Percentiles rank a stretch among this genome's conserved stretches.
These are phyloP conservation scores for Cladosporium oxysporum DNA, from an alignment of 2,329 filamentous ascomycete species.

Conservation along the genomic window DNA sequence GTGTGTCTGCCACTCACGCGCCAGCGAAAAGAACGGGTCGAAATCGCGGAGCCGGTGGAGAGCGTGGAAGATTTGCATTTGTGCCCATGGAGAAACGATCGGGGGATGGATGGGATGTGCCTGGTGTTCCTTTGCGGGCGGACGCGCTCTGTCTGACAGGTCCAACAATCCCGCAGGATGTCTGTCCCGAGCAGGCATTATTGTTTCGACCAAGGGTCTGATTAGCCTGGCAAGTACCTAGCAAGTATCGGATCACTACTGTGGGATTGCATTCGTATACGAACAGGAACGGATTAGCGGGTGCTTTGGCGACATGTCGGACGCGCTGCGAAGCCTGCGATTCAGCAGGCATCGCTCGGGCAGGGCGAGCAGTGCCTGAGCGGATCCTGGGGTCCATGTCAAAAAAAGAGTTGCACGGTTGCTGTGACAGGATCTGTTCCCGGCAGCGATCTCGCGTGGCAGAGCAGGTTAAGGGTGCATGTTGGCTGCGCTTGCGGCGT, in stretches of 20 bases:
- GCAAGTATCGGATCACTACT: neutral
- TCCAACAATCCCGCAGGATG: neutral
- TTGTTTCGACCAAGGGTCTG: neutral
- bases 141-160: constrained; percentile 1
- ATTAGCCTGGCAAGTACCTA: neutral
- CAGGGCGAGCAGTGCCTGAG: constrained; percentile 9
- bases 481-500: constrained; percentile 20
- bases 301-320: constrained; percentile 12
- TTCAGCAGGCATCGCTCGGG: neutral
- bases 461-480: constrained; percentile 4
- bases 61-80: constrained; percentile 10
- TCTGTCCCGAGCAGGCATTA: constrained; percentile 1
- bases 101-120: neutral
- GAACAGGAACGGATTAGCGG: constrained; percentile 8
- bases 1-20: constrained; percentile 10
- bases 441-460: constrained; percentile 17
- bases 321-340: neutral
- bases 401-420: neutral
- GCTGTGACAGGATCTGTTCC: constrained; percentile 10
- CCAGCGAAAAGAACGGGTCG: neutral
- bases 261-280: constrained; percentile 3
- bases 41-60: constrained; percentile 17
- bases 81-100: constrained; percentile 5
- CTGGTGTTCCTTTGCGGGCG: neutral
- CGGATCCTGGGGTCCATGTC: constrained; percentile 9